Conservation (phyloP, 306 rosid species). For the Vigna reflexopilosa region DNA sequence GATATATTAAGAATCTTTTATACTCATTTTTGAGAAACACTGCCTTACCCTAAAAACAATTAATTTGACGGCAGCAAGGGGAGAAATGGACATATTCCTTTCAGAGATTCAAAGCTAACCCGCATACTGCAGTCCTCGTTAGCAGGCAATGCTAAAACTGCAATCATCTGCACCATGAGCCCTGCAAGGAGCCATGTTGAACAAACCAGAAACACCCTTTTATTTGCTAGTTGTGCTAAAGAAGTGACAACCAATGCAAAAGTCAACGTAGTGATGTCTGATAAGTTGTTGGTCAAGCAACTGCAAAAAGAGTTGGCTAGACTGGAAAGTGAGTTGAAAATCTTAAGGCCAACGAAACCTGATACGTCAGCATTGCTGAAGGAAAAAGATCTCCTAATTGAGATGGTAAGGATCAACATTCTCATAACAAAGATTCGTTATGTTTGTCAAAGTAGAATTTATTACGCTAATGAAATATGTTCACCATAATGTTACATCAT, state of each 20-base stretch:
- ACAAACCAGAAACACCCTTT: conserved; percentile 91
- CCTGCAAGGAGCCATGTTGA: conserved; percentile 90
- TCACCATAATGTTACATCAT: conserved; percentile 1
- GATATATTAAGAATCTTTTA: conserved; percentile 27
- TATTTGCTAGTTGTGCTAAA: conserved; percentile 95
- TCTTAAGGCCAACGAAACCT: conserved; percentile 53
- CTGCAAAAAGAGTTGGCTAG: conserved; percentile 84
- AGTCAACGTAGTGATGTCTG: conserved; percentile 91
- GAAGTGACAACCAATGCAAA: conserved; percentile 87
- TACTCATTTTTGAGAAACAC: neutral
- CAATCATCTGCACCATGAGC: conserved; percentile 93
- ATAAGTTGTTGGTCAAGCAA: conserved; percentile 84
- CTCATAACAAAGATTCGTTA: conserved; percentile 13
- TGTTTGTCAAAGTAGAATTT: neutral
- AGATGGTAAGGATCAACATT: conserved; percentile 61
- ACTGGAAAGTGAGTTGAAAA: conserved; percentile 72
- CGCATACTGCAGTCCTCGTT: conserved; percentile 95
- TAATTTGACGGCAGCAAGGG: conserved; percentile 77
- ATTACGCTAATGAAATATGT: conserved; percentile 15
- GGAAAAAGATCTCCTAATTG: conserved; percentile 86
- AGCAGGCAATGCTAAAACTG: conserved; percentile 96
- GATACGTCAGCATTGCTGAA: conserved; percentile 62
- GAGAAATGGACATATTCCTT: conserved; percentile 90
- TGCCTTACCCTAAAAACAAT: conserved; percentile 15
- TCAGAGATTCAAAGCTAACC: conserved; percentile 97